Percentiles rank a stretch among this genome's conserved stretches.
phyloP scores from a whole-genome alignment of 257 asterid genomes.

The Solanum lycopersicoides region DNA sequence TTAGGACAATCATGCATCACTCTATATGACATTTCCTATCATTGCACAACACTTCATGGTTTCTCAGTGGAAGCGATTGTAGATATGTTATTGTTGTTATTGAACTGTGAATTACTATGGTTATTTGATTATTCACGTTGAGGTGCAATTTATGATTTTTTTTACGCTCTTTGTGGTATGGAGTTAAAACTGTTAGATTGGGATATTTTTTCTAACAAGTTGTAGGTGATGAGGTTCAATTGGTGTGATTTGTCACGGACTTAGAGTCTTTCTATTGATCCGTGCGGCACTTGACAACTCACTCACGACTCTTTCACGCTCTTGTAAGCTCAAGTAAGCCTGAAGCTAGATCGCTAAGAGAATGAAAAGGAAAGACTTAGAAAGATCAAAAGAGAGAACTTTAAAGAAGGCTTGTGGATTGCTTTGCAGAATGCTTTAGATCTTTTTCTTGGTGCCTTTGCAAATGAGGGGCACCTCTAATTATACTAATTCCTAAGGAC shows the following conservation, averaged over 20 bases:
- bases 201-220: neutral
- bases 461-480: no score
- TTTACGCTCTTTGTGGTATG: neutral
- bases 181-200: neutral
- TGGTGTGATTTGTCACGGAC: neutral
- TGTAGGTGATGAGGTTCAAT: neutral
- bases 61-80: neutral
- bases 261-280: no score
- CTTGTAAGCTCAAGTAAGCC: no score
- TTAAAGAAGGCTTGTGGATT: no score
- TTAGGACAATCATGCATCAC: neutral
- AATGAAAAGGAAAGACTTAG: no score
- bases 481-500: no score
- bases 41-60: neutral
- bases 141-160: neutral
- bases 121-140: neutral
- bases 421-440: no score
- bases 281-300: no score
- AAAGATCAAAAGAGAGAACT: no score
- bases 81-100: neutral
- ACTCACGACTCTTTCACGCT: no score
- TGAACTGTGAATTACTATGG: neutral
- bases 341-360: no score
- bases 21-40: neutral
- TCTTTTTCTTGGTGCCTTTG: no score